Conservation (phyloP, 1,284 basidiomycete genomes). For the Somion occarium region DNA sequence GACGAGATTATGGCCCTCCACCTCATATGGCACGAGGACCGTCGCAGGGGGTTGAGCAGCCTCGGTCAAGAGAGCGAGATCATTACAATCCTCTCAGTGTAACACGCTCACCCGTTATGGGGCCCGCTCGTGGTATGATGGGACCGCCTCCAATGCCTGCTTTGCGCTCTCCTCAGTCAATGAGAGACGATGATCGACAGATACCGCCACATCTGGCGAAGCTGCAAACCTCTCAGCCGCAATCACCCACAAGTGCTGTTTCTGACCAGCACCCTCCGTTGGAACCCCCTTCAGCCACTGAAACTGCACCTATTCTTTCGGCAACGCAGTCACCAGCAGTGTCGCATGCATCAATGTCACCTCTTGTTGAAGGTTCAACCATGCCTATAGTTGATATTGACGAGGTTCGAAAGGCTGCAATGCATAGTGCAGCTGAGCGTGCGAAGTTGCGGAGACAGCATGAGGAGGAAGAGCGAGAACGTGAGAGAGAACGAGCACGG, state of each 20-base stretch:
- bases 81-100: slow-evolving; percentile 13
- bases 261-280: background rate
- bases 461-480: slow-evolving; percentile 84
- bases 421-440: slow-evolving; percentile 88
- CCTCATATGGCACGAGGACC: slow-evolving; percentile 11
- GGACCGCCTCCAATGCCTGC: slow-evolving; percentile 16
- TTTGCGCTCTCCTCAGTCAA: slow-evolving; percentile 7
- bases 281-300: background rate
- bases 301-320: background rate
- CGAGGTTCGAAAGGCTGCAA: slow-evolving; percentile 73
- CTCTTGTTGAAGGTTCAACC: slow-evolving; percentile 21
- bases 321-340: slow-evolving; percentile 8
- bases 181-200: slow-evolving; percentile 26
- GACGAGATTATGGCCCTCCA: slow-evolving; percentile 15
- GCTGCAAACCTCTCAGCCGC: slow-evolving; percentile 15
- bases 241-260: background rate
- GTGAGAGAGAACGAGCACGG: slow-evolving; percentile 78
- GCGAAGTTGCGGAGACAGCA: slow-evolving; percentile 76
- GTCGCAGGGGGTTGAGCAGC: slow-evolving; percentile 18
- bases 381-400: slow-evolving; percentile 56
- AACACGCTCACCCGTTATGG: slow-evolving; percentile 2
- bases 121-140: slow-evolving; percentile 14
- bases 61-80: slow-evolving; percentile 12
- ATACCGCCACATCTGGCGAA: slow-evolving; percentile 35
- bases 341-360: slow-evolving; percentile 18